Evolutionary conservation across 331 rosid genomes (phyloP).

Genomic region (Rhamnella rubrinervis): DNA sequence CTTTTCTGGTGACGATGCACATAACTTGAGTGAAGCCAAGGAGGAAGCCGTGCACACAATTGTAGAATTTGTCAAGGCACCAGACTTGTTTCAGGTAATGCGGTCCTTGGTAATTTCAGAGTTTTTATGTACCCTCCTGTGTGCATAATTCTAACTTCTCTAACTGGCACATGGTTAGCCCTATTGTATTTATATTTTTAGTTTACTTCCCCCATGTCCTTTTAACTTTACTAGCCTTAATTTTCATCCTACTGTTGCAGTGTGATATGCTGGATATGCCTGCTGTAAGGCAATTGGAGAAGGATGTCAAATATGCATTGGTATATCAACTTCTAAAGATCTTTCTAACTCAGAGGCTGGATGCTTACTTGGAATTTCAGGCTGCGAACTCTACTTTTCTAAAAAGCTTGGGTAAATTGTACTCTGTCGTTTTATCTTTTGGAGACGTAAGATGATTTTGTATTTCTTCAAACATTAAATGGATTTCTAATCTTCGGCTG

Average conservation of each 20-base stretch:
- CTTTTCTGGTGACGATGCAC: conserved; percentile 71
- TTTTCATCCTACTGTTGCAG: conserved; percentile 37
- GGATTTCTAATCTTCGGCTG: neutral
- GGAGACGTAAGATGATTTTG: neutral
- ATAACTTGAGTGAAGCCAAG: conserved; percentile 69
- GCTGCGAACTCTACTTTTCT: conserved; percentile 71
- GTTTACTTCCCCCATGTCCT: neutral
- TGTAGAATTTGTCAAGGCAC: conserved; percentile 79
- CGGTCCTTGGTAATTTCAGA: conserved; percentile 5
- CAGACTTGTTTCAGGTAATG: conserved; percentile 81
- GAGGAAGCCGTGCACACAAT: conserved; percentile 86
- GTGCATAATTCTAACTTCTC: neutral
- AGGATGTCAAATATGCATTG: conserved; percentile 69
- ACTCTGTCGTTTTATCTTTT: neutral
- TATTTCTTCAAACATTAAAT: conserved; percentile 9
- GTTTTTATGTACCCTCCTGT: neutral
- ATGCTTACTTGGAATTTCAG: conserved; percentile 75
- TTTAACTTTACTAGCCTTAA: neutral
- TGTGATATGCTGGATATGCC: conserved; percentile 85
- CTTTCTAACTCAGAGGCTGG: conserved; percentile 79
- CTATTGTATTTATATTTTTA: neutral
- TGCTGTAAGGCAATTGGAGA: conserved; percentile 87
- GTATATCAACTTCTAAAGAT: conserved; percentile 79
- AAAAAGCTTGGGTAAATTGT: conserved; percentile 61
- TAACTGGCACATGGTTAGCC: neutral